Evolutionary conservation across 2,329 filamentous ascomycete species (phyloP).

Genomic region (Neonectria ditissima): DNA sequence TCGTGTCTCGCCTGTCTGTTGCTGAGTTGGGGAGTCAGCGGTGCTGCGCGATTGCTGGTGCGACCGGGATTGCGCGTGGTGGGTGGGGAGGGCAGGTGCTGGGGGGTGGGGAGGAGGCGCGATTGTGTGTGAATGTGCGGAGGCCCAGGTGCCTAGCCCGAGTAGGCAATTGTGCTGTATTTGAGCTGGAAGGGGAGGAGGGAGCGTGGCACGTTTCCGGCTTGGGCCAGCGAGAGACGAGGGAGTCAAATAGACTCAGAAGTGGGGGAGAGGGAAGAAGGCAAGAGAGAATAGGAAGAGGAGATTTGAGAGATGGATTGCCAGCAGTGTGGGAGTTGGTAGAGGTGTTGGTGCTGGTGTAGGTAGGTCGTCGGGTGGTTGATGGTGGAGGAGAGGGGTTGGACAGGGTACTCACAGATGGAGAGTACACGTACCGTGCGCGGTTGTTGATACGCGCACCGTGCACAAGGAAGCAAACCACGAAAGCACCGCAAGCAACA

Average conservation of each 20-base stretch:
- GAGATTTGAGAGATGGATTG: background rate
- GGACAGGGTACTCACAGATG: background rate
- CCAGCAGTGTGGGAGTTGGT: background rate
- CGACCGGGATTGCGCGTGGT: slow-evolving; percentile 35
- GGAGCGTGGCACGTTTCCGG: slow-evolving; percentile 16
- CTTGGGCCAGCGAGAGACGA: slow-evolving; percentile 3
- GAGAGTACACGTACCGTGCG: background rate
- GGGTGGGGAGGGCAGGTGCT: slow-evolving; percentile 36
- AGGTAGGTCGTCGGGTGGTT: background rate
- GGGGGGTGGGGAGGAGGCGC: background rate
- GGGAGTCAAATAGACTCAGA: background rate
- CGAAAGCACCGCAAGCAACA: slow-evolving; percentile 22
- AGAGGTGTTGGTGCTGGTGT: background rate
- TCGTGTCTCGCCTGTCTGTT: slow-evolving; percentile 41
- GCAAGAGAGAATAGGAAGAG: background rate
- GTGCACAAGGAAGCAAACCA: slow-evolving; percentile 4
- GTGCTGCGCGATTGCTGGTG: slow-evolving; percentile 33
- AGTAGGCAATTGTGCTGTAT: slow-evolving; percentile 17
- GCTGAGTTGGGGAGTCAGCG: slow-evolving; percentile 45
- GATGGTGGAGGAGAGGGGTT: background rate
- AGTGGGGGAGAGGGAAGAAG: background rate
- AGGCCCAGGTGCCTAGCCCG: slow-evolving; percentile 11
- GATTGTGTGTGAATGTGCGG: slow-evolving; percentile 20
- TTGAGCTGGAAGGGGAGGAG: slow-evolving; percentile 17
- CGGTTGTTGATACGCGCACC: slow-evolving; percentile 14